Conservation (phyloP, 495 filamentous ascomycete species). For the Lophiotrema nucula region DNA sequence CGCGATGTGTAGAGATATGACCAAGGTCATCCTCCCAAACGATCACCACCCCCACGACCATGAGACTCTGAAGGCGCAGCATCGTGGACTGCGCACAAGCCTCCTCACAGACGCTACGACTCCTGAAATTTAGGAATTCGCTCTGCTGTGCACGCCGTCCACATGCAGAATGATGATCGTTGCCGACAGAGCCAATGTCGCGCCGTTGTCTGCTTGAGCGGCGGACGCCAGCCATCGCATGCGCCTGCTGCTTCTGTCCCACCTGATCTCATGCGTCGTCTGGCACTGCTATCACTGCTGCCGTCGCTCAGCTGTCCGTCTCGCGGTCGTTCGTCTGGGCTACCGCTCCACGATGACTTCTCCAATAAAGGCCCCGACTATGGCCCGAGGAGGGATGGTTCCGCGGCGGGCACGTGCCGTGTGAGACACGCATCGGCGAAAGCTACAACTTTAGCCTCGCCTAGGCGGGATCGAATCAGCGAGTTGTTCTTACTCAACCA, state of each 20-base stretch:
- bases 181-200: conserved; percentile 14
- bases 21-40: conserved; percentile 14
- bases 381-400: conserved; percentile 12
- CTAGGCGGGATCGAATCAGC: not conserved
- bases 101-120: not conserved
- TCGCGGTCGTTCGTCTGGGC: no score
- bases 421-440: conserved; percentile 24
- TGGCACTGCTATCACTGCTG: not conserved
- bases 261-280: conserved; percentile 15
- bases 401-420: conserved; percentile 9
- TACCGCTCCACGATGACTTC: no score
- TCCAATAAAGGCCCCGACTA: no score
- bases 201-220: not conserved
- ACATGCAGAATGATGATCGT: not conserved
- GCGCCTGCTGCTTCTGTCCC: not conserved
- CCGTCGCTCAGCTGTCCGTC: not conserved
- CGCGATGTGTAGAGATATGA: conserved; percentile 19
- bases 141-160: not conserved
- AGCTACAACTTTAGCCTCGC: not conserved
- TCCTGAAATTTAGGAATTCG: conserved; percentile 2
- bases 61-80: conserved; percentile 3
- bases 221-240: not conserved
- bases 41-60: conserved; percentile 26
- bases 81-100: not conserved
- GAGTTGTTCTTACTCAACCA: not conserved